Evolutionary conservation across 306 rosid species (phyloP), one percentile per base, ranked within the genome.

Genomic region (Cucumis melo): DNA sequence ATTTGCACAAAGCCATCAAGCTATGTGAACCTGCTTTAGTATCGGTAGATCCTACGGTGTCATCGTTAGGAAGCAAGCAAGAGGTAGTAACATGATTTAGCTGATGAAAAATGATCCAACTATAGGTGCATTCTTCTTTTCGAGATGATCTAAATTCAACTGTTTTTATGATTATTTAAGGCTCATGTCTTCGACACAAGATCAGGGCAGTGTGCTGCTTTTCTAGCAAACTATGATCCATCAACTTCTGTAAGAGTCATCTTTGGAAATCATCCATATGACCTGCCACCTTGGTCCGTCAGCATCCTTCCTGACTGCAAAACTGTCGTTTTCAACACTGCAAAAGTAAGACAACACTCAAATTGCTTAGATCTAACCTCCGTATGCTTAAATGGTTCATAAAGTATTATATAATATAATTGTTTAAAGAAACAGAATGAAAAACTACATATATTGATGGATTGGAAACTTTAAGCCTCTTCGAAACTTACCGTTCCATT

Each of bases 291-390:
- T 62, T 92, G 99, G 98, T 95, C 97, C 67, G 61, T 95, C 79
- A 95, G 96, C 87, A 85, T 95, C 79, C 98, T 95, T 21, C 98
- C 98, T 17, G 96, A 95, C 80, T 92, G 99, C 91, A 92, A 88
- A 87, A 86, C 87, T 68, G 92, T 42, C 56, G 88, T 86, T 82
- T 92, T 80, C 84, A 95, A 92, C 87, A 92, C 97, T 75, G 99
- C 99, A 79, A 89, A 77, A 89, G 98, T 90, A 85, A 86, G 80
- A 39, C 82, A 76, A 66, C 27, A 48, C 50, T 48, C 57, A 46
- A 70, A 70, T 13, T n/a, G 24, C 75, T 46, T 70, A 23, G 19
- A 23, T 55, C 6, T 23, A 23, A 46, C 41, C 75, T 70, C 6
- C 44, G 21, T 23, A 16, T 29, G 44, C 68, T 62, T 62, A 46